These are phyloP conservation scores for Clonostachys byssicola DNA, from an alignment of 2,329 filamentous ascomycete genomes.

Conservation along the genomic window DNA sequence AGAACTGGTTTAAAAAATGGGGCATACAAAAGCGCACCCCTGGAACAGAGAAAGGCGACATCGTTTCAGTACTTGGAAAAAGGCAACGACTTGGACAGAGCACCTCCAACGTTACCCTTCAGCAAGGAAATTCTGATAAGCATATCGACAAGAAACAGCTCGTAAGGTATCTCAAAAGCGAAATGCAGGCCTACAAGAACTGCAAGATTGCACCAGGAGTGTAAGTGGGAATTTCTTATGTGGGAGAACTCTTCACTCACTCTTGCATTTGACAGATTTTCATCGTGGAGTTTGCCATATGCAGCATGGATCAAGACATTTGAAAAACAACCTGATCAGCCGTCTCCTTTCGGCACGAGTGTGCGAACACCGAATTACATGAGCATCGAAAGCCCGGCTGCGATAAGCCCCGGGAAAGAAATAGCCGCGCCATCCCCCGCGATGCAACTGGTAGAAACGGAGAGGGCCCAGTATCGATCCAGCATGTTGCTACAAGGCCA, in stretches of 20 bases:
- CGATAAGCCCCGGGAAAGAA: neutral
- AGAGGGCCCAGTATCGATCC: neutral
- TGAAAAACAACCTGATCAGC: neutral
- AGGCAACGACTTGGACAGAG: neutral
- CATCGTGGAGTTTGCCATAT: neutral
- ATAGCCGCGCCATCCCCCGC: neutral
- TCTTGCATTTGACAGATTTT: neutral
- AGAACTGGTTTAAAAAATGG: neutral
- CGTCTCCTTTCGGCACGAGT: neutral
- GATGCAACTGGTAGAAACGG: neutral
- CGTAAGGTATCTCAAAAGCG: neutral
- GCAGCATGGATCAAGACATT: neutral
- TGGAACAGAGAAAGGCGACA: neutral
- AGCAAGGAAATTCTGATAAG: neutral
- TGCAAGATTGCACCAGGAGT: neutral
- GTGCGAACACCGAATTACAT: neutral
- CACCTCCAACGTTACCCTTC: neutral
- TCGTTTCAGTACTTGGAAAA: neutral
- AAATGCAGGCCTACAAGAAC: neutral
- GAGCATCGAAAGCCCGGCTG: neutral
- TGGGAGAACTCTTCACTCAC: neutral
- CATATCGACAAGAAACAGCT: neutral
- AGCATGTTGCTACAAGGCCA: neutral
- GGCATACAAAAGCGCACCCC: neutral
- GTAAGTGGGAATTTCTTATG: neutral